phyloP scores from a whole-genome alignment of 164 flowering plant genomes.

The Dillenia turbinata region DNA sequence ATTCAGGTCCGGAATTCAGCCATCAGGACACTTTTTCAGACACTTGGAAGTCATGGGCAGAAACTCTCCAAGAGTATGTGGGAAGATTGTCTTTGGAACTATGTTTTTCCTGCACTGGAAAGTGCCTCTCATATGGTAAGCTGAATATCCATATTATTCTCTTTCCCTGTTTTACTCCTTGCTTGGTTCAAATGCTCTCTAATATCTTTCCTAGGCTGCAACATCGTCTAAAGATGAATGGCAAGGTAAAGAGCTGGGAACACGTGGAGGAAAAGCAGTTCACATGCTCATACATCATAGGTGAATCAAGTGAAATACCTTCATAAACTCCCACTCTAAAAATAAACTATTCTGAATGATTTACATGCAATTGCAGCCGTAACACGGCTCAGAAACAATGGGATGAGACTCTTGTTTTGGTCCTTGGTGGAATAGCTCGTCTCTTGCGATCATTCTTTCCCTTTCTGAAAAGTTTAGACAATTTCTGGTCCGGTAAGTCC shows the following conservation, averaged over 20 bases:
- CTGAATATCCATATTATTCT: constrained; percentile 6
- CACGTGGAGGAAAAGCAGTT: constrained; percentile 91
- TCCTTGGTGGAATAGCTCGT: constrained; percentile 89
- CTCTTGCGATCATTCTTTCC: constrained; percentile 90
- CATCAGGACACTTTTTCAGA: constrained; percentile 89
- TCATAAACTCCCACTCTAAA: background rate
- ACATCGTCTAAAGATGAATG: constrained; percentile 97
- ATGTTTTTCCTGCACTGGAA: constrained; percentile 81
- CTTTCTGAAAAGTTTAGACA: constrained; percentile 49
- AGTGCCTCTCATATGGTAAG: constrained; percentile 83
- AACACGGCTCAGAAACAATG: constrained; percentile 99
- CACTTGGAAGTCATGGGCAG: constrained; percentile 94
- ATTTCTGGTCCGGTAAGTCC: constrained; percentile 77
- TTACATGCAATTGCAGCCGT: constrained; percentile 55
- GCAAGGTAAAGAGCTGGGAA: constrained; percentile 99
- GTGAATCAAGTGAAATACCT: constrained; percentile 24
- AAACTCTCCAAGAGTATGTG: constrained; percentile 90
- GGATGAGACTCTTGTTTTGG: constrained; percentile 97
- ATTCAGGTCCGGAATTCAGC: constrained; percentile 95
- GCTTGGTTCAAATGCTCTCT: constrained; percentile 1
- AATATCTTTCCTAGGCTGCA: constrained; percentile 53
- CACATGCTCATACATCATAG: constrained; percentile 99
- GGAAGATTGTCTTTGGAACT: constrained; percentile 96
- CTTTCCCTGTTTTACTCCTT: background rate
- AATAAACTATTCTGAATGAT: background rate